Evolutionary conservation across 169 alveolate genomes (phyloP), one percentile per base, ranked within the genome.

Genomic region (Eimeria sp.): DNA sequence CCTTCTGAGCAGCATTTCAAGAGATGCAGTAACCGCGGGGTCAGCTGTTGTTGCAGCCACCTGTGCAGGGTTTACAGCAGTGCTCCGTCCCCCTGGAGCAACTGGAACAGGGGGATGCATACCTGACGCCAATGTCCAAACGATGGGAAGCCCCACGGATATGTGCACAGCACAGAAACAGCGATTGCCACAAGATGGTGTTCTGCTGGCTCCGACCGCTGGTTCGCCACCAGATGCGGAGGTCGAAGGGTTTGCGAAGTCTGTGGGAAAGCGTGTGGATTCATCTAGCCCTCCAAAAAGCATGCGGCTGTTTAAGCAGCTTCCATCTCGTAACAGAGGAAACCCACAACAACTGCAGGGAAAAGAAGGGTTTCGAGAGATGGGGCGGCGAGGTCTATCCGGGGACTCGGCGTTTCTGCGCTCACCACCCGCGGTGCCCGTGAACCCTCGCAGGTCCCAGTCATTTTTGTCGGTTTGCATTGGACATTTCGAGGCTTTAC

Each of bases 81-180:
- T 87, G 16, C 22, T 87, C 40, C 94, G 67, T 22, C 94, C 94
- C 27, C 94, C 94, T 22, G 94, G 83, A 40, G 67, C 94, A 27
- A 83, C 94, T 22, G 94, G 83, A 40, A 49, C 94, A 22, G 34
- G 83, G 43, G 2, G 47, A 16, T 87, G 63, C 82, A 45, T 16
- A 22, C 58, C 76, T 58, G 76, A 76, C 58, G 58, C 84, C 34
- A 61, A 87, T 65, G 30, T 43, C 34, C 91, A 51, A 51, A 47
- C 57, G 20, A 83, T 20, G 75, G 94, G 83, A 65, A 49, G 49
- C 5, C 51, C 84, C 80, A n/a, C 40, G 49, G 43, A 57, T n/a
- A 51, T 65, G 83, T 83, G 63, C 27, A 22, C 18, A 16, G 27
- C 94, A n/a, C 70, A 65, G 65, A 87, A 87, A 75, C 67, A 61